These are phyloP conservation scores for Russula virescens DNA, from an alignment of 768 basidiomycete genomes.

Conservation along the genomic window DNA sequence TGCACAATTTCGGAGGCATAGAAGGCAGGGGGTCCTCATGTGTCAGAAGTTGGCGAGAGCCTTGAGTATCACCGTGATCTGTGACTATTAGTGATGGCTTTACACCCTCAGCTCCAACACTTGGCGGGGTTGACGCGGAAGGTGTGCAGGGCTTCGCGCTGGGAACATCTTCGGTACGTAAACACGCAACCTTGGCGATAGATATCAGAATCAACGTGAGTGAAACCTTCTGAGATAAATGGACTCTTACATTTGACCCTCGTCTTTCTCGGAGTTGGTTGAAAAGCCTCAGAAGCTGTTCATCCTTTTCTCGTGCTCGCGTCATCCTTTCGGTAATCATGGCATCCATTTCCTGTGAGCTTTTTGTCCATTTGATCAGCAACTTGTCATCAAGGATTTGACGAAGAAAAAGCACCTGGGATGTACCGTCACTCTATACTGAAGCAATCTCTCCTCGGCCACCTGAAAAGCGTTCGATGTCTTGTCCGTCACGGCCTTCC, in stretches of 20 bases:
- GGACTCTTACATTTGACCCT: background rate
- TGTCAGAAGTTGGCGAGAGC: background rate
- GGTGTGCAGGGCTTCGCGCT: background rate
- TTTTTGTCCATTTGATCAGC: background rate
- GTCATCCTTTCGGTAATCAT: background rate
- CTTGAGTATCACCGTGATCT: background rate
- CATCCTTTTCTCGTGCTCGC: background rate
- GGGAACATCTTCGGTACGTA: background rate
- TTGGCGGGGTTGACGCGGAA: background rate
- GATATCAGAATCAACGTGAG: background rate
- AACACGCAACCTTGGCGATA: background rate
- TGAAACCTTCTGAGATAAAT: background rate
- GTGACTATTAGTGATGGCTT: background rate
- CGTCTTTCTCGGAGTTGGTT: background rate
- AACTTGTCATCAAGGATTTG: too few relatives aligned
- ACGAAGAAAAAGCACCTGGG: background rate
- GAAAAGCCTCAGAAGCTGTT: background rate
- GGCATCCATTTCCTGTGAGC: background rate
- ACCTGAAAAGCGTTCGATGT: constrained; percentile 4
- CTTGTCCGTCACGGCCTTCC: background rate
- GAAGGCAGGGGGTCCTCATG: background rate
- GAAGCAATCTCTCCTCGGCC: background rate
- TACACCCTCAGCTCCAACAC: background rate
- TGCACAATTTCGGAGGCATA: background rate
- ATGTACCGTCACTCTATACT: constrained; percentile 1